These are phyloP conservation scores for Hygrophoropsis aurantiaca DNA, from an alignment of 768 basidiomycete species.

Conservation along the genomic window DNA sequence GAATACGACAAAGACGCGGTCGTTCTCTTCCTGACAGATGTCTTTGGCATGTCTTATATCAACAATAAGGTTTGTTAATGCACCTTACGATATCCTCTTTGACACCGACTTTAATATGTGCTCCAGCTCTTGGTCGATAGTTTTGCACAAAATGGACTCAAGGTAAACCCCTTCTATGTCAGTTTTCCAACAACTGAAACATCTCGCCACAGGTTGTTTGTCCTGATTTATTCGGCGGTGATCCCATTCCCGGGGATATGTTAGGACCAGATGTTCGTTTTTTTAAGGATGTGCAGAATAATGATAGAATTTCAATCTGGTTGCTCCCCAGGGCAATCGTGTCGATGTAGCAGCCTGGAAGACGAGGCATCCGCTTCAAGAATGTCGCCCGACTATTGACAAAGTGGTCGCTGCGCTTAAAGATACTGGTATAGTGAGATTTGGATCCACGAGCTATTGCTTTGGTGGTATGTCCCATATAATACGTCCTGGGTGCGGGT, in stretches of 20 bases:
- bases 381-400: constrained; percentile 51
- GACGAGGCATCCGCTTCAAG: constrained; percentile 34
- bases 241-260: constrained; percentile 25
- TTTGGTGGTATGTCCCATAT: constrained; percentile 50
- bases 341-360: constrained; percentile 47
- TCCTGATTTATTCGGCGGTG: constrained; percentile 38
- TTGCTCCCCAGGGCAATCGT: too few relatives aligned
- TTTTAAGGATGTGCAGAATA: background rate
- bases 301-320: too few relatives aligned
- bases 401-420: constrained; percentile 58
- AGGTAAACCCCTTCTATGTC: constrained; percentile 8
- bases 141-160: constrained; percentile 42
- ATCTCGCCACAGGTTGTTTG: constrained; percentile 19
- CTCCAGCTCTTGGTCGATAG: constrained; percentile 30
- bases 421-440: constrained; percentile 52
- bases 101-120: background rate
- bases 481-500: background rate
- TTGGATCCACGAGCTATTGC: constrained; percentile 70
- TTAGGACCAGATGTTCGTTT: too few relatives aligned
- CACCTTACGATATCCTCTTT: background rate
- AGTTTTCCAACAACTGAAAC: too few relatives aligned
- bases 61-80: constrained; percentile 30
- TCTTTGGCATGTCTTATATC: constrained; percentile 31
- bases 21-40: constrained; percentile 40
- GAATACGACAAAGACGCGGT: constrained; percentile 42